phyloP scores from a whole-genome alignment of 2,329 filamentous ascomycete species.

The Sclerotinia glacialis region DNA sequence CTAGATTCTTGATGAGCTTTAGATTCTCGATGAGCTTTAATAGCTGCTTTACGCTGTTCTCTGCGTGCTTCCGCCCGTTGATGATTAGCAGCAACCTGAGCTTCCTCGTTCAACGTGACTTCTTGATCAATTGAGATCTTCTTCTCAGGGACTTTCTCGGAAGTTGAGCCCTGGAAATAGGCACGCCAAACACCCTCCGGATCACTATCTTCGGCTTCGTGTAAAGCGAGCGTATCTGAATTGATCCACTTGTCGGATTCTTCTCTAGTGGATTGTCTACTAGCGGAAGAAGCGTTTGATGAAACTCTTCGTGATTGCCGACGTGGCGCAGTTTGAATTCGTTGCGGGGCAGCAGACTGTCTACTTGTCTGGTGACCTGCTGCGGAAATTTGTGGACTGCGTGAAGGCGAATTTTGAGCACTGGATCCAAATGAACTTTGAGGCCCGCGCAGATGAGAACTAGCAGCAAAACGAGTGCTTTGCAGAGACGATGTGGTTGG shows the following conservation, averaged over 20 bases:
- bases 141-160: not conserved
- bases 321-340: not conserved
- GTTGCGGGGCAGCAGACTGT: not conserved
- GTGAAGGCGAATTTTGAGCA: not conserved
- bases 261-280: not conserved
- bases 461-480: not conserved
- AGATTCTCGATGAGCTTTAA: not conserved
- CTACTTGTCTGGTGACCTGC: not conserved
- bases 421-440: not conserved
- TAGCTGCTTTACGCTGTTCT: not conserved
- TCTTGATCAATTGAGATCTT: not conserved
- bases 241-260: constrained; percentile 8
- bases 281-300: not conserved
- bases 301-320: not conserved
- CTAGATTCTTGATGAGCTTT: not conserved
- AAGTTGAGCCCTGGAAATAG: not conserved
- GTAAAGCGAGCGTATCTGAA: constrained; percentile 3
- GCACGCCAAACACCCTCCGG: not conserved
- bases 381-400: not conserved
- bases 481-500: not conserved
- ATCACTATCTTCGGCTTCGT: not conserved
- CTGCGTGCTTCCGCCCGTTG: not conserved
- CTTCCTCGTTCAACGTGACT: not conserved
- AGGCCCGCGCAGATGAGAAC: not conserved
- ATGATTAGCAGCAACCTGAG: not conserved